phyloP scores from a whole-genome alignment of 768 basidiomycete species.

The Lactarius psammicola region DNA sequence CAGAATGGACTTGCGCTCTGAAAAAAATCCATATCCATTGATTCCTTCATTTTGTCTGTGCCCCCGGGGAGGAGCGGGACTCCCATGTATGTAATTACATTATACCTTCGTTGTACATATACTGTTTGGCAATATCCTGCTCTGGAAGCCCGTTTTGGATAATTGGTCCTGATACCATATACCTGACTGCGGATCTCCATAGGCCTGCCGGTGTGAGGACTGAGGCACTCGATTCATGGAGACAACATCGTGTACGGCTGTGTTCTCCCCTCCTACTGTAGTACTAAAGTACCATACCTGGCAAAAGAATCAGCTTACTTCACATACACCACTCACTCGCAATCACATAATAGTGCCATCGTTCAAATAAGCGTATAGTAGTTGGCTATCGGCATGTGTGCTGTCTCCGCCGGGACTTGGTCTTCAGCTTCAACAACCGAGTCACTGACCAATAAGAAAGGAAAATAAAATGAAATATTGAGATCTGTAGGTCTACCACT shows the following conservation, averaged over 20 bases:
- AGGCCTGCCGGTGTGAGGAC: no score
- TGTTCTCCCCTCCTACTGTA: background rate
- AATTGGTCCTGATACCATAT: background rate
- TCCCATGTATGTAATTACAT: background rate
- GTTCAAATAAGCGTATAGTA: no score
- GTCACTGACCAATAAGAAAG: background rate
- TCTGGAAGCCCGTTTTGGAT: no score
- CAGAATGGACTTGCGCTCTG: background rate
- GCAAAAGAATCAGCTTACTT: no score
- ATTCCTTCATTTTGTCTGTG: background rate
- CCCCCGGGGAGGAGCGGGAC: background rate
- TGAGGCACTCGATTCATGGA: background rate
- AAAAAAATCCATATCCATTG: background rate
- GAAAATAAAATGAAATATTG: conserved; percentile 34
- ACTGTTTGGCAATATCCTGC: background rate
- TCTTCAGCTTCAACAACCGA: background rate
- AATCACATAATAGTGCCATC: no score
- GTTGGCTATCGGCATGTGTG: no score
- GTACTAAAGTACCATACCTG: no score
- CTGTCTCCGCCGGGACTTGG: no score
- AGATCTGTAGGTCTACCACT: conserved; percentile 66
- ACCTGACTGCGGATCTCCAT: background rate
- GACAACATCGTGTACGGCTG: background rate
- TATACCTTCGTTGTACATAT: background rate
- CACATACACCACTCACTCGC: no score